Base-by-base conservation (phyloP, 441 rosid genomes). In the Pelargonium australe region DNA sequence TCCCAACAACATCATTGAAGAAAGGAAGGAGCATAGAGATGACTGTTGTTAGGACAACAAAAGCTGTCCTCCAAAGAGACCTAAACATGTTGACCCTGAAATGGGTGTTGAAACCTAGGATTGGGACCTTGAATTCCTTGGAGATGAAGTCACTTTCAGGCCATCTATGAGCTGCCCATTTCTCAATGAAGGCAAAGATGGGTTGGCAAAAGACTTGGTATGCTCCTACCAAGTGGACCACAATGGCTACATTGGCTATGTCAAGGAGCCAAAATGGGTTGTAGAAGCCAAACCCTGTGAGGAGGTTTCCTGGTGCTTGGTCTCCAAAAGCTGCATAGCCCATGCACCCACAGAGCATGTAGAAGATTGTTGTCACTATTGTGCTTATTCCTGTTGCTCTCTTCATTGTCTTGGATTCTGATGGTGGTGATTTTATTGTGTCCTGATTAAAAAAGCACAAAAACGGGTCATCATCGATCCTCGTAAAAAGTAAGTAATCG, bases 281-380 rank as follows among this genome's bases (percentile, higher is more conserved):
- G 73, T 77, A 81, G 81, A 80, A 81, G 49, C 87, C 87, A 23
- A 81, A 83, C n/a, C 85, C 85, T 1, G 83, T 79, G 61, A 84
- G 84, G 72, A 84, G 81, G 69, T 84, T 84, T 66, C 85, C 87
- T 1, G 85, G 87, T 7, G 82, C 80, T 10, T 58, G 66, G 45
- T 84, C 85, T 3, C 87, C 87, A 0, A 84, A 85, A 23, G 85
- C 87, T 0, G 89, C 89, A 4, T 85, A 85, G 9, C 89, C 89
- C 84, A 85, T 83, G 69, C 83, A 82, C 10, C 87, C 89, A 44
- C 89, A 85, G 1, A 83, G 74, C 85, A 83, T 49, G 69, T 85
- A 85, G 83, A 85, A 83, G 49, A 76, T 74, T 1, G 87, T 83
- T 20, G 87, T 83, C 11, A 85, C 85, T 0, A 66, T 73, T 0